Conservation (phyloP, 2,329 filamentous ascomycete species). For the Cercospora beticola region DNA sequence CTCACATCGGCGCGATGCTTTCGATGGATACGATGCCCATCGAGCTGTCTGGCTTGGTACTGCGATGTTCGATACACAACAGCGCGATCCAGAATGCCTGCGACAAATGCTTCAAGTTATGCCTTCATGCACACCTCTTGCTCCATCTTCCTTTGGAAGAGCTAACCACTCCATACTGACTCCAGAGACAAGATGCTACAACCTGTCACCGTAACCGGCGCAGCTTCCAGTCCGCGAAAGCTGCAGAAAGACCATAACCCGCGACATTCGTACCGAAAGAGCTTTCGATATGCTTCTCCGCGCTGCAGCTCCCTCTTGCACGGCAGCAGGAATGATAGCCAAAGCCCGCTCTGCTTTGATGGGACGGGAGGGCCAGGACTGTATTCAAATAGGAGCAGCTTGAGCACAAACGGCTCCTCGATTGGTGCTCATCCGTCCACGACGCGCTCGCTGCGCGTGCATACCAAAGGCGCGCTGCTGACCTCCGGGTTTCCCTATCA, state of each 20-base stretch:
- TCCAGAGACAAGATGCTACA: not conserved
- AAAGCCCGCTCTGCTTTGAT: not conserved
- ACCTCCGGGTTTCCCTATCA: constrained; percentile 30
- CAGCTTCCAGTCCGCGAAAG: not conserved
- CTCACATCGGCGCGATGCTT: not conserved
- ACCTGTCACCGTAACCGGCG: not conserved
- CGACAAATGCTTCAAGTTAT: not conserved
- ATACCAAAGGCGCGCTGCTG: constrained; percentile 27
- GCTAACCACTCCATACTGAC: not conserved
- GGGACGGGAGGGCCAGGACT: not conserved
- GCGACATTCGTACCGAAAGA: not conserved
- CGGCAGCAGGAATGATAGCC: not conserved
- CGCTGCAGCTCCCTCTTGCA: not conserved
- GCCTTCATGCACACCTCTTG: not conserved
- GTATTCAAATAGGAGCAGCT: constrained; percentile 5
- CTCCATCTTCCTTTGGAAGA: not conserved
- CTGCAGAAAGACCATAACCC: constrained; percentile 1
- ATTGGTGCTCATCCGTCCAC: not conserved
- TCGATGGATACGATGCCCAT: not conserved
- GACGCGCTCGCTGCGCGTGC: constrained; percentile 19
- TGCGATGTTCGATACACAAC: not conserved
- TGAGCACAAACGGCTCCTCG: constrained; percentile 1
- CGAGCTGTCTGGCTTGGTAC: not conserved
- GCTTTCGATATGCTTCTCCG: not conserved
- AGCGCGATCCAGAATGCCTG: not conserved